Conservation (phyloP, 1,284 basidiomycete genomes). For the Cutaneotrichosporon arboriforme region DNA sequence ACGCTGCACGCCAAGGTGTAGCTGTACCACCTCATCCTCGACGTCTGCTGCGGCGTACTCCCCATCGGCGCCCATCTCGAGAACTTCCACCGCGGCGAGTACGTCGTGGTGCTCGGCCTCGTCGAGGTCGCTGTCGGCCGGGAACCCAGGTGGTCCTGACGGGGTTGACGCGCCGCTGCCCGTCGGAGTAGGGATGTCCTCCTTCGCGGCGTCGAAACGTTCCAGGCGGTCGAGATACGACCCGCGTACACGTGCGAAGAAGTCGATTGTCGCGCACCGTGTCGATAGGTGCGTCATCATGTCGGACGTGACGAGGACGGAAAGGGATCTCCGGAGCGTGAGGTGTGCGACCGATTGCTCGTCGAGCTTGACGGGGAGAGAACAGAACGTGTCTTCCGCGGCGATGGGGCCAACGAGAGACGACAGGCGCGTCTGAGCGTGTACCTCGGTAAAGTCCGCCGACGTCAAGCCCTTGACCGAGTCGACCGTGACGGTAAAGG, state of each 20-base stretch:
- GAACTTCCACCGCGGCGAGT: conserved; percentile 75
- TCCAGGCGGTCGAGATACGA: conserved; percentile 82
- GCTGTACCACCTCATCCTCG: conserved; percentile 73
- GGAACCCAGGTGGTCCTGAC: not conserved
- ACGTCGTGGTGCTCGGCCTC: conserved; percentile 83
- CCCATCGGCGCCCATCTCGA: conserved; percentile 78
- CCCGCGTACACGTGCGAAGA: conserved; percentile 73
- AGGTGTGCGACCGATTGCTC: conserved; percentile 66
- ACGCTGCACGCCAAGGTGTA: conserved; percentile 90
- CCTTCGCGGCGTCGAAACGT: conserved; percentile 50
- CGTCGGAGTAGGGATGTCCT: conserved; percentile 1
- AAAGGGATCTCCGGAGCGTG: conserved; percentile 72
- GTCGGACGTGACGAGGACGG: conserved; percentile 67
- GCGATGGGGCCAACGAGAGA: conserved; percentile 66
- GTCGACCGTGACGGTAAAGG: conserved; percentile 76
- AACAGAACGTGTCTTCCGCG: conserved; percentile 77
- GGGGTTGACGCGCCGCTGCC: not conserved
- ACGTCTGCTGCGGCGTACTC: conserved; percentile 80
- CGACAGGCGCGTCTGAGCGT: conserved; percentile 77
- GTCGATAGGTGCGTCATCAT: conserved; percentile 65
- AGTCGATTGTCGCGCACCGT: conserved; percentile 76
- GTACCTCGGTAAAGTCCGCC: conserved; percentile 73
- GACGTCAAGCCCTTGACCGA: conserved; percentile 76
- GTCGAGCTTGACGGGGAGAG: conserved; percentile 67
- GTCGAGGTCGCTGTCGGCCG: conserved; percentile 62